Base-by-base conservation (phyloP, 768 basidiomycete species). In the Crepidotus variabilis region DNA sequence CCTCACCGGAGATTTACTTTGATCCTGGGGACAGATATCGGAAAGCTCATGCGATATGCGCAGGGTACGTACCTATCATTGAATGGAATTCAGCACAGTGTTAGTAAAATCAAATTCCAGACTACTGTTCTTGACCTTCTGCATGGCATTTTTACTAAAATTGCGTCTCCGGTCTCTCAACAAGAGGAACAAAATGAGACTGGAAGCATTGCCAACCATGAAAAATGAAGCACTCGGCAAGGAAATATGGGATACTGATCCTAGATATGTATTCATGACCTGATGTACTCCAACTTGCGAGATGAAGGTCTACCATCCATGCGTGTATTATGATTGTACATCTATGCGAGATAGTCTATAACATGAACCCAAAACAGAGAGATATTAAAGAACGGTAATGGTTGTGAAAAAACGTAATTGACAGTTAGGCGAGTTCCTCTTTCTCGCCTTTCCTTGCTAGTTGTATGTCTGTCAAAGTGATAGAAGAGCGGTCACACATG, bases 401-500 rank as follows among this genome's bases (percentile, higher is more conserved):
- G 3, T 28, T 28, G 28, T 28, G 28, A 28, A 28, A 8, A 28
- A 28, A 4, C 8, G 28, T 28, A n/a, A n/a, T n/a, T n/a, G n/a
- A n/a, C n/a, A n/a, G n/a, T 28, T 28, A 28, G 28, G 28, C 28
- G 39, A 43, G 11, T 16, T 43, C 18, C 13, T 43, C 5, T 20
- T 3, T 43, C 4, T 16, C 13, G 14, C 18, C 58, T 65, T 77
- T 77, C 21, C 62, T 58, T 21, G 76, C 77, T 22, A 74, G 57
- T 54, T 67, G 70, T 56, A 94, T 83, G 67, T 94, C 92, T 35
- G 86, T 83, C 10, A 86, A 65, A 16, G 82, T 77, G 60, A 94
- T 90, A 35, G 81, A 81, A n/a, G 88, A 89, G 57, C 84, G 84
- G 22, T 91, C 85, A 64, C 91, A 93, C 92, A 96, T 94, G 50